Base-by-base conservation (phyloP, 2,329 filamentous ascomycete species). In the Aspergillus fischeri region DNA sequence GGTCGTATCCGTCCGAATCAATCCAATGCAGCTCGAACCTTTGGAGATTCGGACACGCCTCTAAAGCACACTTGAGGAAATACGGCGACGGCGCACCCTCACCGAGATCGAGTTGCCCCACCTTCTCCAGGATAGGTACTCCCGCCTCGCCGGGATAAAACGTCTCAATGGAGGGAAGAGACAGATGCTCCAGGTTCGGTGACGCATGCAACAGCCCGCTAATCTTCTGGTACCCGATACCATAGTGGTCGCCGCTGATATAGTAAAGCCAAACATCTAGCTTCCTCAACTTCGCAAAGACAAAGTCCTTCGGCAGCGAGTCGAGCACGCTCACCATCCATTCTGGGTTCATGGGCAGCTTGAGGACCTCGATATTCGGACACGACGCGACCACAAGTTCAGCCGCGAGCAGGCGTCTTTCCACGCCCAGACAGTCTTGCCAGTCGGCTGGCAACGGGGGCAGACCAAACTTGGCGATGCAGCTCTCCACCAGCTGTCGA, bases 101-200 rank as follows among this genome's bases (percentile, higher is more conserved):
- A 20, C 69, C 67, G 5, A 67, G 52, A 52, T 69, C 61, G 62
- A 78, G 48, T 2, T 35, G n/a, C 24, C 28, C 21, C n/a, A 55
- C 7, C 14, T 35, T 50, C 20, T 54, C 25, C 2, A 54, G 9
- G 17, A 9, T 14, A n/a, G 52, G 52, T 9, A 54, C 25, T 29
- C 27, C 52, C 3, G 14, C 14, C 3, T 14, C 2, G 11, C 14
- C 52, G 25, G 14, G 8, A 20, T 44, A 24, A 8, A 44, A 44
- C 20, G 2, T 4, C n/a, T 44, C 42, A 3, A 44, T 20, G n/a
- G 42, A 20, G 42, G 42, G 42, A 20, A 44, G 20, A 3, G 1
- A 1, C 3, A 44, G 42, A 10, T 44, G 20, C 42, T 44, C 42
- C n/a, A 44, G 20, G 3, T 24, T 44, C n/a, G 42, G 42, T 2